Conservation (phyloP, 2,329 filamentous ascomycete genomes). For the Aspergillus puulaauensis region DNA sequence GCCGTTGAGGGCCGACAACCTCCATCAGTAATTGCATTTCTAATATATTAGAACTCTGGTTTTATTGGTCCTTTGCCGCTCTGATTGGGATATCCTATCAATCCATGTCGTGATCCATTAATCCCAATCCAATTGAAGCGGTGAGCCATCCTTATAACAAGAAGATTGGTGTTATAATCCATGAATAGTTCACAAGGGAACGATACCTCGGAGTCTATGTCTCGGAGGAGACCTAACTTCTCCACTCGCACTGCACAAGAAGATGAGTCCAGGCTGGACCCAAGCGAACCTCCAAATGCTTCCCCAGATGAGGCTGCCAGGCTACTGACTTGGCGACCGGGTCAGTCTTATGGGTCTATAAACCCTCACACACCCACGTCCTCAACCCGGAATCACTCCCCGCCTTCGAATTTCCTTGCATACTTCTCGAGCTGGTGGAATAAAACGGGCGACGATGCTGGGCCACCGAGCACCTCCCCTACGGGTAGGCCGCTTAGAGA, state of each 20-base stretch:
- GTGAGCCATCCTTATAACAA: conserved; percentile 1
- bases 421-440: conserved; percentile 28
- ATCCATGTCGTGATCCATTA: neutral
- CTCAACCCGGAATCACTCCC: conserved; percentile 19
- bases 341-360: conserved; percentile 26
- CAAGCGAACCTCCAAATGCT: conserved; percentile 26
- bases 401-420: conserved; percentile 22
- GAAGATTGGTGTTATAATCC: conserved; percentile 8
- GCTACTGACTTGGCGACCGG: conserved; percentile 22
- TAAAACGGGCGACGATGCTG: conserved; percentile 11
- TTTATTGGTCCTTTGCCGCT: neutral
- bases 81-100: neutral
- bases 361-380: conserved; percentile 18
- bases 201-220: conserved; percentile 25
- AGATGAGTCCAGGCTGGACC: conserved; percentile 37
- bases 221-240: conserved; percentile 40
- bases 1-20: neutral
- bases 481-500: conserved; percentile 25
- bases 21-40: neutral
- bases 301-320: conserved; percentile 24
- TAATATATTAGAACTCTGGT: neutral
- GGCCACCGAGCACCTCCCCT: conserved; percentile 12
- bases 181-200: conserved; percentile 24
- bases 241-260: conserved; percentile 39
- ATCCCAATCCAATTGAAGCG: conserved; percentile 1